Conservation (phyloP, 179 eudicot genomes). For the Gypsophila paniculata region DNA sequence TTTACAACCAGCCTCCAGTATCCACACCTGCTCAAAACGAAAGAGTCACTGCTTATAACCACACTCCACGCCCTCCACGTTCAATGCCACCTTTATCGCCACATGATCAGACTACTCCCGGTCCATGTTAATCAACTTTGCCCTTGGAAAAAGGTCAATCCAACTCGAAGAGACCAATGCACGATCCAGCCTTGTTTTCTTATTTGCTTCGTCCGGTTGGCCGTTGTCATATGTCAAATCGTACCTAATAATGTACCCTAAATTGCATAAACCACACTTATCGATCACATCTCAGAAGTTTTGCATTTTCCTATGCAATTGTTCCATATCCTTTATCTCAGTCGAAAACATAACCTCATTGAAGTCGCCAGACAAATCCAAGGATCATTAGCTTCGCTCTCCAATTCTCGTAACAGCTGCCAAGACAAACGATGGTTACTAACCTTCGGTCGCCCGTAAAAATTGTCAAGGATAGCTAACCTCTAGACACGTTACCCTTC, state of each 20-base stretch:
- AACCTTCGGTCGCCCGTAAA: no score
- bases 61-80: no score
- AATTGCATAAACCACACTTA: background rate
- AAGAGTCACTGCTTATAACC: background rate
- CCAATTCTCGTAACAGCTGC: no score
- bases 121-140: background rate
- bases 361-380: no score
- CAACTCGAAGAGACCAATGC: background rate
- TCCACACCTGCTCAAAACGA: constrained; percentile 6
- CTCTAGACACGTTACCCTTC: no score
- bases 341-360: no score
- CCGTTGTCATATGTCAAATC: constrained; percentile 7
- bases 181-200: background rate
- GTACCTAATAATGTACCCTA: background rate
- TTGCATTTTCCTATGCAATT: background rate
- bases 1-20: no score
- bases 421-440: no score
- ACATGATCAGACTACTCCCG: constrained; percentile 16
- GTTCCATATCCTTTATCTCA: background rate
- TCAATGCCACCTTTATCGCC: background rate
- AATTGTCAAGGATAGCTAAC: no score
- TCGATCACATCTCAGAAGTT: background rate
- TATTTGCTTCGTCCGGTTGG: background rate
- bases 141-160: background rate
- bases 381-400: no score